Conservation (phyloP, 495 filamentous ascomycete species). For the Coniosporium apollinis region DNA sequence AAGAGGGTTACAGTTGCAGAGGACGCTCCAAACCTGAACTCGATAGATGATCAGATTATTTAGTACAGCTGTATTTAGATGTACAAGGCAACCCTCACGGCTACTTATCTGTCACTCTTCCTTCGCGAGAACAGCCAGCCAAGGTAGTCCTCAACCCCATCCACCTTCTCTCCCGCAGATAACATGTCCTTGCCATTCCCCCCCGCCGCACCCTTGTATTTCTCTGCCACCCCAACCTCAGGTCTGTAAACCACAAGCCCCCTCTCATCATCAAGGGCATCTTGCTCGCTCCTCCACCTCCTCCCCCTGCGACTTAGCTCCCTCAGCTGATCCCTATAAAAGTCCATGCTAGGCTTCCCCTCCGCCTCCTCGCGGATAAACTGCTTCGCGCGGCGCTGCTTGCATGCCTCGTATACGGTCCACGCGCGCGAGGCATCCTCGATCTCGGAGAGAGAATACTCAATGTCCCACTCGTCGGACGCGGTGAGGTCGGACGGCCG, state of each 20-base stretch:
- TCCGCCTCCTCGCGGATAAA: conserved; percentile 23
- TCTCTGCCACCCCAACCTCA: conserved; percentile 8
- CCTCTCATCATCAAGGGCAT: conserved; percentile 27
- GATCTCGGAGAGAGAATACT: conserved; percentile 56
- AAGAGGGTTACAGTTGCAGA: too few species aligned
- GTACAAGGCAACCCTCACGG: too few species aligned
- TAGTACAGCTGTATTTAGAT: too few species aligned
- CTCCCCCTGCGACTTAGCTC: conserved; percentile 29
- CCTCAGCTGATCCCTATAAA: conserved; percentile 28
- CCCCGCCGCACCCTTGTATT: conserved; percentile 5
- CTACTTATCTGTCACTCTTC: too few species aligned
- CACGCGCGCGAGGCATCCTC: conserved; percentile 16
- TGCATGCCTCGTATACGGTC: conserved; percentile 32
- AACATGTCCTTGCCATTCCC: neutral
- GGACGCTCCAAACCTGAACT: too few species aligned
- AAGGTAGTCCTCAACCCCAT: conserved; percentile 4
- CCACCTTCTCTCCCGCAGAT: neutral
- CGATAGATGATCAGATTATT: too few species aligned
- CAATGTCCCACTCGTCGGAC: conserved; percentile 50
- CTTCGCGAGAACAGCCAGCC: conserved; percentile 2
- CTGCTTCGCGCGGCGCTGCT: conserved; percentile 32
- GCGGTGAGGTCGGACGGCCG: conserved; percentile 37
- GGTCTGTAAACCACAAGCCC: conserved; percentile 11
- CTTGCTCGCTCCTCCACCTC: conserved; percentile 29
- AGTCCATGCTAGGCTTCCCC: conserved; percentile 18